Conservation (phyloP, 169 alveolate species). For the Eimeria acervulina region DNA sequence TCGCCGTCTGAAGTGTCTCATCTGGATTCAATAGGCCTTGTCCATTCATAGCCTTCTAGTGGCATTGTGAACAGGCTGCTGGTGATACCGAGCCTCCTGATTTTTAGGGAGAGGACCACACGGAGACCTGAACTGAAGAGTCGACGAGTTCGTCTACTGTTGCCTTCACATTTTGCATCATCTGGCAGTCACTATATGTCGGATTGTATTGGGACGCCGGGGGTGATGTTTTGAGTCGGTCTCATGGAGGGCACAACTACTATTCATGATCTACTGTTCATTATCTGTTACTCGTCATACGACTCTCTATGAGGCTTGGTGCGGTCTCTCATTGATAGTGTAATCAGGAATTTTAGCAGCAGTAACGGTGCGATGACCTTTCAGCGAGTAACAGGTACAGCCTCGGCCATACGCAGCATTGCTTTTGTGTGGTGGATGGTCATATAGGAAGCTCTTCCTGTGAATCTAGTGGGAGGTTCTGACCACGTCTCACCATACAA, state of each 20-base stretch:
- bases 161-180: neutral
- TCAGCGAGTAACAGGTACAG: neutral
- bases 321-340: neutral
- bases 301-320: neutral
- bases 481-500: conserved; percentile 23
- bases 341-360: neutral
- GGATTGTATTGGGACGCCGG: too few species aligned
- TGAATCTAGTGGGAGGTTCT: too few species aligned
- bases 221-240: too few species aligned
- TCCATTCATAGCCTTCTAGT: neutral
- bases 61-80: neutral
- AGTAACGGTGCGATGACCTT: conserved; percentile 44
- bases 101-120: neutral
- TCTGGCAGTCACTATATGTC: neutral
- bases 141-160: neutral
- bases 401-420: conserved; percentile 82
- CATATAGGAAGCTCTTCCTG: too few species aligned
- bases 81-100: neutral
- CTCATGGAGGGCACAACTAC: too few species aligned
- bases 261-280: too few species aligned
- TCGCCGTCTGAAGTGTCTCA: neutral
- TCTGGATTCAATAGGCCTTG: neutral
- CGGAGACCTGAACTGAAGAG: conserved; percentile 51
- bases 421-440: conserved; percentile 4
- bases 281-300: neutral